These are phyloP conservation scores for Parathielavia appendiculata DNA, from an alignment of 495 filamentous ascomycete genomes.

Conservation along the genomic window DNA sequence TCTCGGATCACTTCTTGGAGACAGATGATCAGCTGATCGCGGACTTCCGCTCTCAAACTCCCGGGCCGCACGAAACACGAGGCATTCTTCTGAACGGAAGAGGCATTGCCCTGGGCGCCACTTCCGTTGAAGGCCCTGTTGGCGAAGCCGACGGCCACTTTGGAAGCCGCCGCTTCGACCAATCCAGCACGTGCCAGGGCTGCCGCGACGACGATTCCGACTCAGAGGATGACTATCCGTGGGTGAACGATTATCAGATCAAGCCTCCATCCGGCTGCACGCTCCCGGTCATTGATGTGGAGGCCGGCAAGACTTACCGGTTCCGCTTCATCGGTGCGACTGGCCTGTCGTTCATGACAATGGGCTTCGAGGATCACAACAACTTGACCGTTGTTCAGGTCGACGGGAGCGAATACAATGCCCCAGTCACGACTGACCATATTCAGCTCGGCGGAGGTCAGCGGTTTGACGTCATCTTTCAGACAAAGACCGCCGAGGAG, in stretches of 20 bases:
- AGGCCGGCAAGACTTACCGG: slow-evolving; percentile 54
- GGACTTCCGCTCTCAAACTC: slow-evolving; percentile 25
- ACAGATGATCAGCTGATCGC: slow-evolving; percentile 40
- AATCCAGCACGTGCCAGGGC: too few species aligned
- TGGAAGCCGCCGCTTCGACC: slow-evolving; percentile 15
- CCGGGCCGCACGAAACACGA: slow-evolving; percentile 20
- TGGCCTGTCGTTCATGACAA: slow-evolving; percentile 45
- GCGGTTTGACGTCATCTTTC: slow-evolving; percentile 51
- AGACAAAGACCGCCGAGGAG: slow-evolving; percentile 39
- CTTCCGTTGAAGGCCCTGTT: slow-evolving; percentile 20
- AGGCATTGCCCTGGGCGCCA: slow-evolving; percentile 29
- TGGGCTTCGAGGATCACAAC: slow-evolving; percentile 50
- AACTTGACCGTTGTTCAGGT: slow-evolving; percentile 50
- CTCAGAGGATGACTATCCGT: not conserved
- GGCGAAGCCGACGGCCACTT: slow-evolving; percentile 30
- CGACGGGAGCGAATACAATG: slow-evolving; percentile 53
- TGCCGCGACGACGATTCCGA: too few species aligned
- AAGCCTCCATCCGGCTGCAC: slow-evolving; percentile 31
- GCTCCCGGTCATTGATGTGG: slow-evolving; percentile 48
- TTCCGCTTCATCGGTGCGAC: slow-evolving; percentile 52
- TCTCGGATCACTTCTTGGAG: slow-evolving; percentile 49
- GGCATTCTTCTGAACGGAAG: slow-evolving; percentile 50
- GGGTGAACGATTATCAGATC: not conserved
- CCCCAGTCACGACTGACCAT: slow-evolving; percentile 41
- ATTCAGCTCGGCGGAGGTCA: slow-evolving; percentile 54